Evolutionary conservation across 2,329 filamentous ascomycete genomes (phyloP).

Genomic region (Microcera coccophila): DNA sequence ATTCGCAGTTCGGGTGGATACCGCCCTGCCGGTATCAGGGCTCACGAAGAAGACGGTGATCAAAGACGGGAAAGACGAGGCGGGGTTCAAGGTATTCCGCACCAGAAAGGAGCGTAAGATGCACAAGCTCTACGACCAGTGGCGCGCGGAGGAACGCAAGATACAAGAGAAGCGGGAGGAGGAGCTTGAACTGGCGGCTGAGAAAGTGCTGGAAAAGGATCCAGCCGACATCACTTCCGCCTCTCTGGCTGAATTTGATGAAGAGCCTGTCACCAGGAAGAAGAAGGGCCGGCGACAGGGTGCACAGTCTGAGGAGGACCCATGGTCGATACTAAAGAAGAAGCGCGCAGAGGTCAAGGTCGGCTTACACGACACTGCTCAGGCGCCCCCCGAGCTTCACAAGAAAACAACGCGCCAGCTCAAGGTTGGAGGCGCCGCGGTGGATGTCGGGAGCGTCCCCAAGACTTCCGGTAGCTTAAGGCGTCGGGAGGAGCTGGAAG

Average conservation of each 20-base stretch:
- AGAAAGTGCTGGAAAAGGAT: constrained; percentile 57
- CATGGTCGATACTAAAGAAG: constrained; percentile 71
- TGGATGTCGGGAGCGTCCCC: constrained; percentile 36
- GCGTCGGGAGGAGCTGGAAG: constrained; percentile 38
- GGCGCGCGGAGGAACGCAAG: constrained; percentile 63
- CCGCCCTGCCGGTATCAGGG: constrained; percentile 71
- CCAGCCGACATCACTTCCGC: constrained; percentile 47
- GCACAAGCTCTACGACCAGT: constrained; percentile 75
- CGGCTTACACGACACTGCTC: constrained; percentile 57
- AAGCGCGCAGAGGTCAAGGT: constrained; percentile 56
- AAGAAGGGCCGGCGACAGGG: constrained; percentile 39
- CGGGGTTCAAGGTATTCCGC: constrained; percentile 62
- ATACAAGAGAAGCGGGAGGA: constrained; percentile 62
- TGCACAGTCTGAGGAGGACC: constrained; percentile 61
- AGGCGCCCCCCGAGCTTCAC: constrained; percentile 71
- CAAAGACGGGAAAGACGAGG: constrained; percentile 58
- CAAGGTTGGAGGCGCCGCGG: constrained; percentile 31
- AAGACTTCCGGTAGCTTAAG: constrained; percentile 38
- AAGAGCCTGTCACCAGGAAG: constrained; percentile 28
- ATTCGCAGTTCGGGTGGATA: constrained; percentile 79
- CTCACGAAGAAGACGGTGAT: constrained; percentile 58
- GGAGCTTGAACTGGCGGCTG: constrained; percentile 60
- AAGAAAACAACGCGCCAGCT: constrained; percentile 39
- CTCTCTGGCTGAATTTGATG: constrained; percentile 40
- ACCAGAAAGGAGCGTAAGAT: constrained; percentile 85